Base-by-base conservation (phyloP, 2,329 filamentous ascomycete genomes). In the Colletotrichum noveboracense region DNA sequence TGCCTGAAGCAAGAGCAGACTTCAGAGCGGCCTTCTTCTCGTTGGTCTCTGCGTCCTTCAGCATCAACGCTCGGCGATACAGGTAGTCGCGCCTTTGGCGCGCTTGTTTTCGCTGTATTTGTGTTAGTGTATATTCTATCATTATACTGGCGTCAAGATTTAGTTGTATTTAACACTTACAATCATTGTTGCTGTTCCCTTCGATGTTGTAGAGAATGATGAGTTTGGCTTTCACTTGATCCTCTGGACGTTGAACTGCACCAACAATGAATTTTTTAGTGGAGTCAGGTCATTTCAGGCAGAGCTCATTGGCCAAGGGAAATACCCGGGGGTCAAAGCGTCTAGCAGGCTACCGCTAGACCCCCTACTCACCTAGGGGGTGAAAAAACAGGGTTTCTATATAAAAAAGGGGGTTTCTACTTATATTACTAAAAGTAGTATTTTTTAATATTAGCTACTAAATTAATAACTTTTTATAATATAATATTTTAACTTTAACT, bases 1-100 rank as follows among this genome's bases (percentile, higher is more conserved):
- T 98, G 78, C 97, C 97, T 12, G 94, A 95, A 26, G 97, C 96
- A 66, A 98, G 89, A 12, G 96, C 96, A 38, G 93, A 92, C 83
- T 96, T 94, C 70, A 99, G 87, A 83, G 97, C 95, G 52, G 96
- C 94, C 80, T 96, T 90, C 85, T 98, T 98, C 84, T 98, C 95
- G 73, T 94, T 94, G 78, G 97, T 97, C 82, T 98, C 96, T 77
- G 96, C 96, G 87, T 98, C 95, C 79, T 94, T 93, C 58, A 98
- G 91, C 26, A 95, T 93, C 74, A 98, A 90, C 48, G 97, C 96
- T 81, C 95, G 93, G 76, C 96, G 93, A 85, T 98, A 98, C 80
- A 99, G 92, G 85, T 98, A 69, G 26, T 69, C 66, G 14, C 66
- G 52, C 32, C 66, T 60, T 28, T 69, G 66, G 13, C 66, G 32